Percentiles rank a stretch among this genome's conserved stretches.
Evolutionary conservation across 2,329 filamentous ascomycete genomes (phyloP).

Genomic region (Eutypella sp.): DNA sequence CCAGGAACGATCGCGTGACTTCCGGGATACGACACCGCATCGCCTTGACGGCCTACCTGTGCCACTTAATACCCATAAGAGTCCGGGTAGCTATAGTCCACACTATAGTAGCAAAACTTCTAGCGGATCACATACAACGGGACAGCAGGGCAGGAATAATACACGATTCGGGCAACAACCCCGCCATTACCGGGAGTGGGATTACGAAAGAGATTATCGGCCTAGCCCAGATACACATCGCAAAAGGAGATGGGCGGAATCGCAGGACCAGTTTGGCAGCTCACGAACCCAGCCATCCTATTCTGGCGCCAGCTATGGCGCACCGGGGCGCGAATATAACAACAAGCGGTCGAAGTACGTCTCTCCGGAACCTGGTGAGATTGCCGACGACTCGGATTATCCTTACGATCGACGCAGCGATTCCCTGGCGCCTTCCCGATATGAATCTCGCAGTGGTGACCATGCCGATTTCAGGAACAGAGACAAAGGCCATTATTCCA

Average conservation of each 20-base stretch:
- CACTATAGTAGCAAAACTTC: neutral
- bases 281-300: constrained; percentile 4
- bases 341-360: constrained; percentile 14
- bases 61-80: neutral
- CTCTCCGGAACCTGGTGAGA: constrained; percentile 21
- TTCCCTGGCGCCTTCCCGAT: neutral
- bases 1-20: neutral
- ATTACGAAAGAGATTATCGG: constrained; percentile 6
- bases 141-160: constrained; percentile 7
- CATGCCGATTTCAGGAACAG: neutral
- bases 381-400: neutral
- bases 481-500: neutral
- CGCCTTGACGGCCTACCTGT: neutral
- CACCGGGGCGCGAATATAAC: constrained; percentile 4
- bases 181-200: no score
- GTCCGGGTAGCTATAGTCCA: neutral
- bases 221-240: constrained; percentile 6
- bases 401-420: neutral
- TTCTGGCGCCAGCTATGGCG: constrained; percentile 7
- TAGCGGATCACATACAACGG: constrained; percentile 15
- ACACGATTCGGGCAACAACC: neutral
- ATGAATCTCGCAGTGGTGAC: neutral
- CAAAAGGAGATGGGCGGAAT: constrained; percentile 18
- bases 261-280: constrained; percentile 4
- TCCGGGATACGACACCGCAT: neutral